Evolutionary conservation across 352 stramenopile genomes (phyloP), one percentile per base, ranked within the genome.

Genomic region (Pilasporangium apinafurcum): DNA sequence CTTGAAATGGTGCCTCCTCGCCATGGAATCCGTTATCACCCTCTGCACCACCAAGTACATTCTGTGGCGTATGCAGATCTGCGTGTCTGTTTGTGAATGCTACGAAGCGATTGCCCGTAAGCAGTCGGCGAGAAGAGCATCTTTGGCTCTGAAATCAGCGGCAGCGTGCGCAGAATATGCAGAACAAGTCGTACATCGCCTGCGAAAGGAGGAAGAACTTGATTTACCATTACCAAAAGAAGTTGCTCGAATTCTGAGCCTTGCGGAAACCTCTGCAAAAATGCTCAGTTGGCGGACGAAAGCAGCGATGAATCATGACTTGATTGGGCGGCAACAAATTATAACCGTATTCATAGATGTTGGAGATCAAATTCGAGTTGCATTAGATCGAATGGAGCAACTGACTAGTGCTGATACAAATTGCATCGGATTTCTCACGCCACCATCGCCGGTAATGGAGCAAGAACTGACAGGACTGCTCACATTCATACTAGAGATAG

Each of bases 141-240:
- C 3, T n/a, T 26, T 26, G 12, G 44, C 74, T 25, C n/a, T 45
- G 2, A 74, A 79, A 21, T 62, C 73, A 1, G 62, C 68, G 13
- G 22, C 65, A 8, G 46, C 53, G 4, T 85, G 75, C 28, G 70
- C 73, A n/a, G 51, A 69, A 24, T 61, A 68, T 22, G 63, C 71
- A 0, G 51, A 67, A 0, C 44, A 56, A 35, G 25, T 36, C 4
- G 77, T 88, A 7, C 41, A 65, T 13, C 59, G 62, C 6, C 41
- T 92, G 2, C 60, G 68, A 13, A 85, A 83, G 24, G 80, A 90
- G 57, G 80, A 90, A 62, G 80, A 88, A 39, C 57, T 88, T 8
- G 77, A 92, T 30, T 29, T 79, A 21, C 80, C 77, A 5, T 22
- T 92, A 7, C 68, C 80, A 1, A 48, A 55, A 8, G 39, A 62